These are phyloP conservation scores for Backusella luteola DNA, from an alignment of 192 early-diverging fungal genomes.

Conservation along the genomic window DNA sequence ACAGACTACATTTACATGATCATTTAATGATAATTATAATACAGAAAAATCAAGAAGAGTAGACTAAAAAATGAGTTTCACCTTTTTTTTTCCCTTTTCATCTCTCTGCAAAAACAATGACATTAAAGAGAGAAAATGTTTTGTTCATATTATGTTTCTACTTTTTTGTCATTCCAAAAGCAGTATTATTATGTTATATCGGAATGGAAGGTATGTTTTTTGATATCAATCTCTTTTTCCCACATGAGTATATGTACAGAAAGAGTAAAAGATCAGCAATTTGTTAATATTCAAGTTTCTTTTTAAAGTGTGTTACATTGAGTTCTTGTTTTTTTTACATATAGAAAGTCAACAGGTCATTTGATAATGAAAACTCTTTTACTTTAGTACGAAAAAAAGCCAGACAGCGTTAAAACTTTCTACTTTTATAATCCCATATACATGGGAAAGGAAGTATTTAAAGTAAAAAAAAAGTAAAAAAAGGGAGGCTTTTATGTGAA, in stretches of 20 bases:
- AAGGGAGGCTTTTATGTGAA: background rate
- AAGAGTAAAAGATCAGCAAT: background rate
- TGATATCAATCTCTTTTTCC: background rate
- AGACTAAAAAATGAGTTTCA: background rate
- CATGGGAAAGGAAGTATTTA: background rate
- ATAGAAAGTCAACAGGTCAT: background rate
- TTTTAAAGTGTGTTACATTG: background rate
- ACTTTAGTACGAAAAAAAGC: background rate
- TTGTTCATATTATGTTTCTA: background rate
- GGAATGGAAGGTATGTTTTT: background rate
- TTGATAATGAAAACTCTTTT: background rate
- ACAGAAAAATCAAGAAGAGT: background rate
- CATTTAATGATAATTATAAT: background rate
- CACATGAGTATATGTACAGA: background rate
- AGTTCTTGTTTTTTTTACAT: background rate
- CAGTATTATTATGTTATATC: background rate
- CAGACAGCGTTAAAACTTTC: background rate
- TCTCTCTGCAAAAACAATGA: background rate
- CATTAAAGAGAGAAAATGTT: background rate
- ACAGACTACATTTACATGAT: conserved; percentile 9
- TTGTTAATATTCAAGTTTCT: background rate
- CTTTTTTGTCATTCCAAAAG: background rate
- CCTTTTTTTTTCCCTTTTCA: background rate
- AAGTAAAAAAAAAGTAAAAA: background rate
- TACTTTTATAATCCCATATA: background rate